These are phyloP conservation scores for Tetrapisispora pingtungensis DNA, from an alignment of 805 yeast species.

Conservation along the genomic window DNA sequence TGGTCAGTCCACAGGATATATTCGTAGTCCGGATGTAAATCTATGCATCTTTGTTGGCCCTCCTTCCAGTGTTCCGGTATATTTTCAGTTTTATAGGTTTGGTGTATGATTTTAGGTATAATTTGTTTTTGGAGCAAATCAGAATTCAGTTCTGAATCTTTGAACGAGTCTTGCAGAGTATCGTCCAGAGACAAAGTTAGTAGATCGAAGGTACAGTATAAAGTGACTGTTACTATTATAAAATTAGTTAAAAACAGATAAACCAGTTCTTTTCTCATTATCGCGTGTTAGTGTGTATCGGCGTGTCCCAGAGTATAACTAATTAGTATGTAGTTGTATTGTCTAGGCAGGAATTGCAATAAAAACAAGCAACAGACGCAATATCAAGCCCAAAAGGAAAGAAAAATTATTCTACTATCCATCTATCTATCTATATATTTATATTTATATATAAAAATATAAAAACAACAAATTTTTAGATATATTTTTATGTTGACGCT, in stretches of 20 bases:
- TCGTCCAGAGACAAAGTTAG: conserved; percentile 63
- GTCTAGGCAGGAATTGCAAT: too few species aligned
- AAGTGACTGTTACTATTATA: conserved; percentile 38
- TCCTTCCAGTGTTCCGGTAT: conserved; percentile 73
- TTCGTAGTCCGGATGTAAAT: conserved; percentile 75
- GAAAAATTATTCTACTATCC: too few species aligned
- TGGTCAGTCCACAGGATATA: conserved; percentile 86
- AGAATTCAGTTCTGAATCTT: conserved; percentile 45
- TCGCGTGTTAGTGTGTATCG: too few species aligned
- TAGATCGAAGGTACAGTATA: conserved; percentile 57
- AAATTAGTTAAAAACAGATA: conserved; percentile 50
- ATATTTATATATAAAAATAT: too few species aligned
- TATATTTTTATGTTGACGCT: too few species aligned
- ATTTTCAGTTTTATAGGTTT: conserved; percentile 70
- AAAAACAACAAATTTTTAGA: too few species aligned
- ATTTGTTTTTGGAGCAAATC: conserved; percentile 28
- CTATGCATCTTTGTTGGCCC: conserved; percentile 66
- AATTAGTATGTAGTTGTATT: too few species aligned
- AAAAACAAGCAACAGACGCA: too few species aligned
- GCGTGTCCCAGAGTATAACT: too few species aligned
- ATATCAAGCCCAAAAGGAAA: too few species aligned
- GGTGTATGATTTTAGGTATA: conserved; percentile 87
- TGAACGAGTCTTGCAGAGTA: conserved; percentile 49
- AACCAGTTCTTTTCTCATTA: conserved; percentile 55
- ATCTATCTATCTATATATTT: too few species aligned